Percentiles rank a stretch among this genome's conserved stretches.
These are phyloP conservation scores for Chalaropsis ovoidea DNA, from an alignment of 2,329 filamentous ascomycete genomes.

Conservation along the genomic window DNA sequence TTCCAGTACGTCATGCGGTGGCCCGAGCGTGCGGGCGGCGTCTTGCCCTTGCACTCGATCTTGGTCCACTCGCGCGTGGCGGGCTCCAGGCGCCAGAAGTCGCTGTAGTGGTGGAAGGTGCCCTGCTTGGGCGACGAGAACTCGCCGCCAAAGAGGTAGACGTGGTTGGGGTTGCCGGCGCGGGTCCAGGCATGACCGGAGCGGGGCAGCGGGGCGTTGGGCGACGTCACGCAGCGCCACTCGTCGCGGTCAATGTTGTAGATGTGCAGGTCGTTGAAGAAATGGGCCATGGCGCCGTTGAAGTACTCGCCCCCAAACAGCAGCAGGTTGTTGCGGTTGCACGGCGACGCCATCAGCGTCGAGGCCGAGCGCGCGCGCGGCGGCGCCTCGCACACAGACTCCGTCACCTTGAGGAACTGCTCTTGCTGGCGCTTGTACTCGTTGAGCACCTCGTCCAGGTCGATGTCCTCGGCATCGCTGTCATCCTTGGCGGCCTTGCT, in stretches of 20 bases:
- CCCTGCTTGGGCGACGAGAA: conserved; percentile 96
- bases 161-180: conserved; percentile 69
- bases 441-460: conserved; percentile 84
- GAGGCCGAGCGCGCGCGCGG: conserved; percentile 71
- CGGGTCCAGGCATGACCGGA: conserved; percentile 93
- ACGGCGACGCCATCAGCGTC: conserved; percentile 73
- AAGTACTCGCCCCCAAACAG: conserved; percentile 94
- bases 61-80: conserved; percentile 80
- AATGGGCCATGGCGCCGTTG: conserved; percentile 74
- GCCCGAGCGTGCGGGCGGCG: conserved; percentile 75
- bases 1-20: conserved; percentile 97
- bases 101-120: conserved; percentile 98
- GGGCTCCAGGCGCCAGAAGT: conserved; percentile 91
- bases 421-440: conserved; percentile 91
- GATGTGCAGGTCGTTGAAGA: conserved; percentile 57
- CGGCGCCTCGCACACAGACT: conserved; percentile 58
- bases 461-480: conserved; percentile 83
- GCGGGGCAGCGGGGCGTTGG: conserved; percentile 81
- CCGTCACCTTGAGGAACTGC: conserved; percentile 86
- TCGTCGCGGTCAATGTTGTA: conserved; percentile 75
- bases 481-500: conserved; percentile 63
- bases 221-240: conserved; percentile 82
- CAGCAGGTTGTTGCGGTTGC: conserved; percentile 77
- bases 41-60: conserved; percentile 67
- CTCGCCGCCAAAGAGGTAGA: conserved; percentile 93